Percentiles rank a stretch among this genome's conserved stretches.
phyloP scores from a whole-genome alignment of 2,329 filamentous ascomycete genomes.

The Cladophialophora yegresii region DNA sequence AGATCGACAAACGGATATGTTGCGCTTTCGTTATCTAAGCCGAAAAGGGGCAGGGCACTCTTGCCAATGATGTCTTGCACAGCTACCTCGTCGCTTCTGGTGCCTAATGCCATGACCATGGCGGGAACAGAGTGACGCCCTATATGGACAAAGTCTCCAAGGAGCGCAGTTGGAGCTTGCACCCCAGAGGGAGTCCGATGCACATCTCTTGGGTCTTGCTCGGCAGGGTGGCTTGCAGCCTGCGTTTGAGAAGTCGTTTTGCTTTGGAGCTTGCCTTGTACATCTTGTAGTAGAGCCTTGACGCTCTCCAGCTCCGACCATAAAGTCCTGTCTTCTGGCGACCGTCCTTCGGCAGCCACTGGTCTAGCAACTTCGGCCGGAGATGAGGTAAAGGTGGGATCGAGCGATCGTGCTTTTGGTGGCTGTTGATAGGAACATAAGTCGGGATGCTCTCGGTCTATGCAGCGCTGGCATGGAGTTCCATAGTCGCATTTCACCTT shows the following conservation, averaged over 20 bases:
- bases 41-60: constrained; percentile 62
- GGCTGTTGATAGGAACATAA: constrained; percentile 51
- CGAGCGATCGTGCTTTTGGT: constrained; percentile 39
- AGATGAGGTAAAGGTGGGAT: neutral
- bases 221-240: neutral
- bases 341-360: neutral
- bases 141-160: constrained; percentile 60
- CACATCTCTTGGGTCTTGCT: constrained; percentile 32
- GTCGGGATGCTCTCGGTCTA: constrained; percentile 51
- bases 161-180: constrained; percentile 8
- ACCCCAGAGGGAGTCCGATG: constrained; percentile 43
- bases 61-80: constrained; percentile 59
- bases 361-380: neutral
- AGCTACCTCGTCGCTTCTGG: constrained; percentile 48
- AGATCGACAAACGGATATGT: constrained; percentile 66
- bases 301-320: constrained; percentile 13
- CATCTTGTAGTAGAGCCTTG: constrained; percentile 14
- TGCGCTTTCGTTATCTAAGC: constrained; percentile 63
- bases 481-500: constrained; percentile 37
- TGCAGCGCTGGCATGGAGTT: constrained; percentile 49
- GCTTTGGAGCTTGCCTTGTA: constrained; percentile 2
- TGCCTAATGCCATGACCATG: constrained; percentile 57
- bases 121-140: constrained; percentile 64
- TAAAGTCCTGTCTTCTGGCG: constrained; percentile 4
- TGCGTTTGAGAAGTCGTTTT: neutral